Percentiles rank a stretch among this genome's conserved stretches.
These are phyloP conservation scores for Canavalia gladiata DNA, from an alignment of 306 rosid genomes.

Conservation along the genomic window DNA sequence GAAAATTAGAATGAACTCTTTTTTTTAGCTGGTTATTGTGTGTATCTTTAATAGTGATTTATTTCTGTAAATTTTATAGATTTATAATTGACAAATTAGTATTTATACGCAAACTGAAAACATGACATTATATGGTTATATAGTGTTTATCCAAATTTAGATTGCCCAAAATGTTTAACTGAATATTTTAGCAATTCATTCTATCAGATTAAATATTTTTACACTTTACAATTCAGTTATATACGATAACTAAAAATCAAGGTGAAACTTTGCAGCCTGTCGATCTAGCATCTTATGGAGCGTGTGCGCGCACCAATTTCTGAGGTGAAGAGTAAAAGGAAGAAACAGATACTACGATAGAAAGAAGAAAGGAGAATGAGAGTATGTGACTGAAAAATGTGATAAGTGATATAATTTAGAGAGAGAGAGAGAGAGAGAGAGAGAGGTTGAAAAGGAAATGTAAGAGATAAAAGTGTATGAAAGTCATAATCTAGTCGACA, in stretches of 20 bases:
- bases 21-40: conserved; percentile 13
- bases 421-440: no score
- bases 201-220: neutral
- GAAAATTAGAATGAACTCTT: conserved; percentile 16
- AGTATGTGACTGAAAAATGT: no score
- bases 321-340: no score
- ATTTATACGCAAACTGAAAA: neutral
- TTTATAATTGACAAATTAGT: conserved; percentile 23
- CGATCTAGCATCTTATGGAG: neutral
- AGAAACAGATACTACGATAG: no score
- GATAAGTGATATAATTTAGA: no score
- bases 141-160: conserved; percentile 1
- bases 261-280: neutral
- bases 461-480: no score
- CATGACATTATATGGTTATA: neutral
- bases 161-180: conserved; percentile 10
- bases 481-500: no score
- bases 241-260: neutral
- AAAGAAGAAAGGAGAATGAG: no score
- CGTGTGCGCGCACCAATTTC: no score
- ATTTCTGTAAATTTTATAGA: neutral
- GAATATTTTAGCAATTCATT: neutral
- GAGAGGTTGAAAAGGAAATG: no score
- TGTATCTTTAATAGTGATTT: neutral
- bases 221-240: neutral